phyloP scores from a whole-genome alignment of 352 stramenopile genomes.

The Phytophthora constricta region DNA sequence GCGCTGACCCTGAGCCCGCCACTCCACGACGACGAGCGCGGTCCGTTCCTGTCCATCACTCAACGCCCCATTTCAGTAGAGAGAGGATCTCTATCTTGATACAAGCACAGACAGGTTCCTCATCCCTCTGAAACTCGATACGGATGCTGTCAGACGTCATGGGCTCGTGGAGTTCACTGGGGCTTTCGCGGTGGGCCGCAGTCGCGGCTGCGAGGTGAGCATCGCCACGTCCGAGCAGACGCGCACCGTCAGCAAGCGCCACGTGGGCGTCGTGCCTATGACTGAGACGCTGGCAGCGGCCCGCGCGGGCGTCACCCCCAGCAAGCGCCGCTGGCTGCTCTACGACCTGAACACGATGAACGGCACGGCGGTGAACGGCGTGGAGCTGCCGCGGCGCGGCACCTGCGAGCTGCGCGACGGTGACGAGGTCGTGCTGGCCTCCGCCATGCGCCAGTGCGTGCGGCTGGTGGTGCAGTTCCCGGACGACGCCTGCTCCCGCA shows the following conservation, averaged over 20 bases:
- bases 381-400: conserved; percentile 58
- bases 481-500: conserved; percentile 44
- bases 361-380: conserved; percentile 79
- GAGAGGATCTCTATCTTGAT: background rate
- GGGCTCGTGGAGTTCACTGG: conserved; percentile 51
- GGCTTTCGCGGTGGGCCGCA: conserved; percentile 77
- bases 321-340: conserved; percentile 65
- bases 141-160: conserved; percentile 31
- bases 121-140: conserved; percentile 17
- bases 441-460: conserved; percentile 64
- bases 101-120: background rate
- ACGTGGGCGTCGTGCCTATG: conserved; percentile 67
- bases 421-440: conserved; percentile 76
- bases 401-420: conserved; percentile 67
- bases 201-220: conserved; percentile 70
- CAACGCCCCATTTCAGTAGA: no score
- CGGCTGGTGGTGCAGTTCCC: conserved; percentile 60
- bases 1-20: no score
- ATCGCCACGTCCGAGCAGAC: conserved; percentile 77
- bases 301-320: background rate
- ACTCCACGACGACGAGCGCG: no score
- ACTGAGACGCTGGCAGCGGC: conserved; percentile 21
- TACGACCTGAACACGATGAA: conserved; percentile 86
- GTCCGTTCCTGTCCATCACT: no score
- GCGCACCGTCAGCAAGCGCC: conserved; percentile 78